Evolutionary conservation across 495 filamentous ascomycete genomes (phyloP), one percentile per base, ranked within the genome.

Genomic region (Lasiosphaeriaceae sp.): DNA sequence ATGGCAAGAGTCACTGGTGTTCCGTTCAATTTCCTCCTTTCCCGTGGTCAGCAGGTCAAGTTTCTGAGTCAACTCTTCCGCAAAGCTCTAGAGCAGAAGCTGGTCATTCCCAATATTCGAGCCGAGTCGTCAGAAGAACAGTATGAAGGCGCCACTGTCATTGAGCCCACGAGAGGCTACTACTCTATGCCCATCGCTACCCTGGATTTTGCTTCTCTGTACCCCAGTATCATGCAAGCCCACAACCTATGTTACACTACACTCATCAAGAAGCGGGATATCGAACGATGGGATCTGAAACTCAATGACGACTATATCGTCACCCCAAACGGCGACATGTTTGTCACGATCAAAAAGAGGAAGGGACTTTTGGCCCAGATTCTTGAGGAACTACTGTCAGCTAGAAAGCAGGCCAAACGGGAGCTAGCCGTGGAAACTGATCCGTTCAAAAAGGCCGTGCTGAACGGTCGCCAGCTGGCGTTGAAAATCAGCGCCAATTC

Each of bases 1-100:
- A 99, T 99, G 94, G 94, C 94, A 41, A 94, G 94, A 82, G 94
- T 99, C 67, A 99, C 94, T 17, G 94, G 94, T 58, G 92, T 99
- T 1, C 95, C 94, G 1, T 99, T 97, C 79, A 96, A 95, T 65
- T 97, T 87, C 65, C 82, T 99, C 19, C 82, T 99, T 3, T 81
- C 95, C 23, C 84, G 90, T 67, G 94, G 94, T 46, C 94, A 99
- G 67, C 94, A 99, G 69, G 88, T 97, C 65, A 96, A 96, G 66
- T 97, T 99, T 75, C 81, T 99, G 71, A 96, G 91, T 66, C 94
- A 99, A 69, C 81, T 99, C 7, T 99, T 94, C 79, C 87, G 94
- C 34, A 97, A 96, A 70, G 94, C 94, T 2, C 71, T 90, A 47
- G 90, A 97, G 58, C 88, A 97, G 62, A 86, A 90, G 35, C 81